Base-by-base conservation (phyloP, 1,284 basidiomycete species). In the Sanghuangporus sanghuang region DNA sequence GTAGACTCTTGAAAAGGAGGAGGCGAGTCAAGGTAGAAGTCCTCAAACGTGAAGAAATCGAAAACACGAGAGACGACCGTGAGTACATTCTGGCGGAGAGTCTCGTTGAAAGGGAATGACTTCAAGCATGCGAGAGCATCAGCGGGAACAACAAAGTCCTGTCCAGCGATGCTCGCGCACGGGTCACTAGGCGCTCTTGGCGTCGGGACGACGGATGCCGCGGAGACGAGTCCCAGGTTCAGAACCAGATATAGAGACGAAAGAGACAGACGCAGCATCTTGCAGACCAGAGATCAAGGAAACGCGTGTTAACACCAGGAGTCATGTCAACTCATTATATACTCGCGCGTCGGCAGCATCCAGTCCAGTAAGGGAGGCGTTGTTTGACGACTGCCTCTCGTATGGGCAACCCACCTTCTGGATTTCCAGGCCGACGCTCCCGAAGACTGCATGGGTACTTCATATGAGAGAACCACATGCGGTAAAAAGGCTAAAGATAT, bases 1-100 rank as follows among this genome's bases (percentile, higher is more conserved):
- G 84, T 85, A 0, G 82, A 83, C 67, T 85, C 83, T 71, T 86
- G 80, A 72, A 86, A 87, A 3, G 85, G 85, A 35, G 81, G 74
- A 1, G 83, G 84, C 3, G 84, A 85, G 27, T 82, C 74, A 63
- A 84, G 71, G 69, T 87, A 86, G 67, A 78, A 86, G 56, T 85
- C 79, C 69, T 87, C 85, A 67, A 86, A 87, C 0, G 85, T 86
- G 73, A 77, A 87, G 68, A 88, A 87, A 71, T 86, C 80, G 65
- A 86, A 83, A 42, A 86, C 84, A 36, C 82, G 75, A 11, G 78
- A 78, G 62, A 85, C 75, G 65, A 78, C 81, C 9, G 75, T 77
- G 57, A 85, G 68, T 40, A 86, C 82, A 70, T 87, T 87, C 70
- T 86, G 79, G 27, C 82, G 78, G 21, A 87, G 73, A 8, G 82